These are phyloP conservation scores for Paracoccidioides brasiliensis DNA, from an alignment of 2,329 filamentous ascomycete genomes.

Conservation along the genomic window DNA sequence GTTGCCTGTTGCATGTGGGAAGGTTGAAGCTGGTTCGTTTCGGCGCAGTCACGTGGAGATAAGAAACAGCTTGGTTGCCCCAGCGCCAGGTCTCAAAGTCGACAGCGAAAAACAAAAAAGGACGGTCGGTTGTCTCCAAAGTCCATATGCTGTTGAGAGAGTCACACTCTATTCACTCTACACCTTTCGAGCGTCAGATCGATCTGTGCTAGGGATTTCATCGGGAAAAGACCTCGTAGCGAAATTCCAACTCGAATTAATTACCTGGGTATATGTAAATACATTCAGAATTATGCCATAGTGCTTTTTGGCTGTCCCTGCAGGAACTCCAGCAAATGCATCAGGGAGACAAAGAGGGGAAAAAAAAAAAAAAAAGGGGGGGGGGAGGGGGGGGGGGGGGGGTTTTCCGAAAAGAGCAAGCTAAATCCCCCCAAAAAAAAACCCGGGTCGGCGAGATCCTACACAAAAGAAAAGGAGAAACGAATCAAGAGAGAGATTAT, in stretches of 20 bases:
- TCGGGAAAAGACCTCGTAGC: neutral
- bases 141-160: no score
- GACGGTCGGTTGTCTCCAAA: no score
- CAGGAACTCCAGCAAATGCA: neutral
- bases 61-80: neutral
- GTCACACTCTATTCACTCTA: no score
- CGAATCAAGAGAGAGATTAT: no score
- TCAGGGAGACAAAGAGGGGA: neutral
- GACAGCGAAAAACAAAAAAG: no score
- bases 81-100: no score
- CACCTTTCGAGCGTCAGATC: no score
- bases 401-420: no score
- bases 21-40: neutral
- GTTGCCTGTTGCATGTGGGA: neutral
- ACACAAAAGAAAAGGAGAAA: neutral
- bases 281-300: neutral
- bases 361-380: neutral
- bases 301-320: neutral
- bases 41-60: neutral
- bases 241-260: neutral
- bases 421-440: neutral
- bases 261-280: neutral
- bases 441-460: neutral
- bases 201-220: neutral
- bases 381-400: no score